phyloP scores from a whole-genome alignment of 345 rosid species.

The Mallotus nudiflorus region DNA sequence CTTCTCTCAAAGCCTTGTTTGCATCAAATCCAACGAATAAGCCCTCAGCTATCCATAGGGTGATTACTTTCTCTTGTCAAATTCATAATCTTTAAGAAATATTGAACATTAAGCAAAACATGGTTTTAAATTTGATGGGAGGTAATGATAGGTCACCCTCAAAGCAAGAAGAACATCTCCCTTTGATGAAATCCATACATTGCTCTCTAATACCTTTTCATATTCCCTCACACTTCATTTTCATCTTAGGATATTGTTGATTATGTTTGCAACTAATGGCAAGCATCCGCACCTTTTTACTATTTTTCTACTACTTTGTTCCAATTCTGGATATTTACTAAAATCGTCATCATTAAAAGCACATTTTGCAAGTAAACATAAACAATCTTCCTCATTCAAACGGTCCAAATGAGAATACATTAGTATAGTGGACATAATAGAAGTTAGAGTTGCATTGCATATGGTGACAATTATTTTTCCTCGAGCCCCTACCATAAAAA shows the following conservation, averaged over 20 bases:
- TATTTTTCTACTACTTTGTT: background rate
- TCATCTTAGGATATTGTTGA: background rate
- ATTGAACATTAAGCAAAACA: background rate
- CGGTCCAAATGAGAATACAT: background rate
- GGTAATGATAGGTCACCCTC: background rate
- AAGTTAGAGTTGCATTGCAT: background rate
- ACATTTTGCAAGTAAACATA: background rate
- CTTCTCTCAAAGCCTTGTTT: background rate
- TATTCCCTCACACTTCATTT: background rate
- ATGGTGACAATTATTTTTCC: background rate
- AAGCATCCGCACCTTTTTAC: background rate
- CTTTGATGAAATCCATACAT: background rate
- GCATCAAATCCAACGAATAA: background rate
- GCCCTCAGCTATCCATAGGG: background rate
- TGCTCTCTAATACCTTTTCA: background rate
- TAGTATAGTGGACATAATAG: background rate
- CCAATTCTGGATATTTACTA: background rate
- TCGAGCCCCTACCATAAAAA: background rate
- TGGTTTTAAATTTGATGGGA: background rate
- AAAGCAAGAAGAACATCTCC: background rate
- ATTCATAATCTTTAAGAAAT: background rate
- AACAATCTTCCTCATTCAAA: background rate
- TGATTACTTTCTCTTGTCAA: background rate
- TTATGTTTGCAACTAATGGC: background rate
- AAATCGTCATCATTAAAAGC: background rate